Conservation (phyloP, 2,329 filamentous ascomycete genomes). For the Phyllosticta citriasiana region DNA sequence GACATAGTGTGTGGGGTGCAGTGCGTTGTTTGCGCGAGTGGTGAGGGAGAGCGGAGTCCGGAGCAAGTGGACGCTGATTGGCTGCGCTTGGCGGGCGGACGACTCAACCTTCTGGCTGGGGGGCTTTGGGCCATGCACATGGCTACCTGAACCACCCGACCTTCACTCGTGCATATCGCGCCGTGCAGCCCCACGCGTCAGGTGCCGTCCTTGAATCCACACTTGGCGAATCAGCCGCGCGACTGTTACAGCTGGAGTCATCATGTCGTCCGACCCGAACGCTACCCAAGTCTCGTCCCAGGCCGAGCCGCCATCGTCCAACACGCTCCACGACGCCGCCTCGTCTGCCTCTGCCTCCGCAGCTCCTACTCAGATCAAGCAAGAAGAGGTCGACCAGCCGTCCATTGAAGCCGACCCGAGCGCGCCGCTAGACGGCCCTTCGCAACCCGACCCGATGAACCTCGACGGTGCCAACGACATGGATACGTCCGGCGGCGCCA, state of each 20-base stretch:
- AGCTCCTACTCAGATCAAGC: conserved; percentile 11
- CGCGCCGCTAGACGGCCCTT: conserved; percentile 19
- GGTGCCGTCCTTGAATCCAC: conserved; percentile 1
- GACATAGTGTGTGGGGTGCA: neutral
- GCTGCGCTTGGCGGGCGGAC: neutral
- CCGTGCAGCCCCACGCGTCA: conserved; percentile 7
- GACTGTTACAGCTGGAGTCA: neutral
- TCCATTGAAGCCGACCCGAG: conserved; percentile 34
- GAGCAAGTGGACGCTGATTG: neutral
- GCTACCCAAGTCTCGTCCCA: neutral
- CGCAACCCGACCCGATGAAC: conserved; percentile 29
- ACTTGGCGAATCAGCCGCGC: conserved; percentile 7
- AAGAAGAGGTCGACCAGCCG: conserved; percentile 29
- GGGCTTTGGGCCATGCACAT: neutral
- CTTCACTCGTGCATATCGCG: conserved; percentile 8
- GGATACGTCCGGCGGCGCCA: conserved; percentile 17
- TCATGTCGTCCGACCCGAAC: neutral
- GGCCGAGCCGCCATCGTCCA: neutral
- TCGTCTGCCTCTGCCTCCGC: neutral
- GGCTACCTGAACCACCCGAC: neutral
- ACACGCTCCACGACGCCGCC: conserved; percentile 2
- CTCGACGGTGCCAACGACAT: conserved; percentile 31
- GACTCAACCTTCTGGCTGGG: conserved; percentile 5
- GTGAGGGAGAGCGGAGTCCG: neutral
- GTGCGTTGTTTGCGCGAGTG: neutral